Conservation (phyloP, 495 filamentous ascomycete species). For the Copromyces sp. region DNA sequence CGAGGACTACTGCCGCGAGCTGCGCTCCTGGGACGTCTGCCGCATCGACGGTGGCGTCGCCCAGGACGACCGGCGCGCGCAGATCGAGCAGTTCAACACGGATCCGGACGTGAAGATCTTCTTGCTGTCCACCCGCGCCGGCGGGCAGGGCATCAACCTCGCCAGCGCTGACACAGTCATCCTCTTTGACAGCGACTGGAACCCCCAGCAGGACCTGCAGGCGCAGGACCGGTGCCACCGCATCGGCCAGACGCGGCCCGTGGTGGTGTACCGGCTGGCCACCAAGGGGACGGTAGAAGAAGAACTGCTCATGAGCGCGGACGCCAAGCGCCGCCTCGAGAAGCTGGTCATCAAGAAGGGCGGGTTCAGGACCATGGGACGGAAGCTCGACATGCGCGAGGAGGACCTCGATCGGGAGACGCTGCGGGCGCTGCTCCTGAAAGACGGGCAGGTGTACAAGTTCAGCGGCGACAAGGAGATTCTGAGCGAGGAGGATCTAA, state of each 20-base stretch:
- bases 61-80: slow-evolving; percentile 65
- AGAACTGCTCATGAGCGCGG: slow-evolving; percentile 74
- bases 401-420: slow-evolving; percentile 44
- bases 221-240: slow-evolving; percentile 91
- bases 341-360: slow-evolving; percentile 95
- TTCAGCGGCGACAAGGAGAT: slow-evolving; percentile 49
- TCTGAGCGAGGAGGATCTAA: slow-evolving; percentile 66
- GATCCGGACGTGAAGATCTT: slow-evolving; percentile 65
- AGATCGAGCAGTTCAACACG: slow-evolving; percentile 81
- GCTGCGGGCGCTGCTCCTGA: slow-evolving; percentile 48
- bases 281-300: slow-evolving; percentile 92
- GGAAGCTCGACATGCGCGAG: slow-evolving; percentile 42
- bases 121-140: slow-evolving; percentile 79
- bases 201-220: slow-evolving; percentile 93
- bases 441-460: slow-evolving; percentile 54
- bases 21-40: slow-evolving; percentile 70
- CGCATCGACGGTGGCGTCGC: slow-evolving; percentile 87
- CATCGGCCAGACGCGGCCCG: slow-evolving; percentile 85
- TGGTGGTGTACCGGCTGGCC: slow-evolving; percentile 90
- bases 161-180: slow-evolving; percentile 96
- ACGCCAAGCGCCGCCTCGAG: slow-evolving; percentile 87
- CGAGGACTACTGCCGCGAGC: slow-evolving; percentile 64
- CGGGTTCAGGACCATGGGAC: slow-evolving; percentile 53
- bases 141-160: slow-evolving; percentile 93
- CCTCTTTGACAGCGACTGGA: slow-evolving; percentile 95